Base-by-base conservation (phyloP, 192 early-diverging fungal species). In the Coemansia sp. region DNA sequence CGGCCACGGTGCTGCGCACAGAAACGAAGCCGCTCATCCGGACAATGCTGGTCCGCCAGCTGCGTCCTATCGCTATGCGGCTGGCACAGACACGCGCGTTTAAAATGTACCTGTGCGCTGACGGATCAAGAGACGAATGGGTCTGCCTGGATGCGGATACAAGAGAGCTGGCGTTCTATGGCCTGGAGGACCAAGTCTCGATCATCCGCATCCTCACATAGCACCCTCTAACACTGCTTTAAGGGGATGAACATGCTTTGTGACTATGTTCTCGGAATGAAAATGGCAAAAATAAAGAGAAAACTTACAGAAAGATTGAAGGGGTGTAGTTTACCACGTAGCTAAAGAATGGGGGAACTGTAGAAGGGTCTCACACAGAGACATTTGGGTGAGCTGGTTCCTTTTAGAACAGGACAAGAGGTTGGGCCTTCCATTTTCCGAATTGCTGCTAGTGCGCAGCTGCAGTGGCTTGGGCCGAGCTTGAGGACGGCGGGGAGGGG, bases 1-100 rank as follows among this genome's bases (percentile, higher is more conserved):
- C 22, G 30, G 19, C 56, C 40, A 23, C 45, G 34, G 15, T 54
- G 4, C 14, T 31, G 52, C 52, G 30, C 14, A 14, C 52, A 8
- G 52, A 30, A 25, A 6, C 42, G 1, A 61, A 55, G 22, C 59
- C 60, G 50, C 48, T 75, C 4, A 66, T 75, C 1, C 58, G 44
- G 28, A 53, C 59, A 1, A 79, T 79, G 76, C 57, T 69, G 20
- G 71, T 79, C 7, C 63, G 76, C 20, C 71, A 79, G 47, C 50
- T 79, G 11, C 55, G 53, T 3, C 64, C 71, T 3, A 34, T 79
- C 4, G 61, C 48, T 1, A 59, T 61, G 33, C 59, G 61, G 33
- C 13, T 79, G 28, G 76, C 76, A 10, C 45, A 48, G 8, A 25
- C 62, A 0, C 63, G 70, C 23, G 48, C 9, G 0, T 61, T 65